Percentiles rank a stretch among this genome's conserved stretches.
Evolutionary conservation across 2,329 filamentous ascomycete genomes (phyloP).

Genomic region (Alternaria rosae): DNA sequence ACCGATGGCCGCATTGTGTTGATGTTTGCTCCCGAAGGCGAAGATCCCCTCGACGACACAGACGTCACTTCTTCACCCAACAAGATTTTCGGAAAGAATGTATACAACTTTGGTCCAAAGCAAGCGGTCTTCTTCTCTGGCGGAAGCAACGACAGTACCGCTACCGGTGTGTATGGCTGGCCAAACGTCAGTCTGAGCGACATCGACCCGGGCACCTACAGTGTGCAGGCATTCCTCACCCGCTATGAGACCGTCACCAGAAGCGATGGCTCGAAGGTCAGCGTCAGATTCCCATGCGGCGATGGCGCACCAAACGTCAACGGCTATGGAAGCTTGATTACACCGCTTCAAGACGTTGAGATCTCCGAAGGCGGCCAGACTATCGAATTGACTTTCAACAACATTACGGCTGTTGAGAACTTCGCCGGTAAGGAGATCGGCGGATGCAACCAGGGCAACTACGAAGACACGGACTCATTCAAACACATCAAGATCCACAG

Average conservation of each 20-base stretch:
- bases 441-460: conserved; percentile 51
- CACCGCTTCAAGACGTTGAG: conserved; percentile 29
- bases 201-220: conserved; percentile 42
- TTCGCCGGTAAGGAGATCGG: conserved; percentile 48
- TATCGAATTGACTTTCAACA: conserved; percentile 42
- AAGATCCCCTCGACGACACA: conserved; percentile 46
- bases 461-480: conserved; percentile 41
- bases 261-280: conserved; percentile 48
- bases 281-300: conserved; percentile 48
- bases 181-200: conserved; percentile 43
- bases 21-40: conserved; percentile 45
- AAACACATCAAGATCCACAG: conserved; percentile 52
- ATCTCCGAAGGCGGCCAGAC: conserved; percentile 40
- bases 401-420: conserved; percentile 27
- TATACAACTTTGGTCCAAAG: conserved; percentile 33
- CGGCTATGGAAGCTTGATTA: conserved; percentile 43
- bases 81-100: conserved; percentile 50
- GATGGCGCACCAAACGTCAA: conserved; percentile 43
- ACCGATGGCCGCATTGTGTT: conserved; percentile 44
- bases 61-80: conserved; percentile 47
- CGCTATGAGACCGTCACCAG: conserved; percentile 46
- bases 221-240: conserved; percentile 47
- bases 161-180: conserved; percentile 44
- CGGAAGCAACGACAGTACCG: conserved; percentile 33
- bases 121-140: conserved; percentile 35